Percentiles rank a stretch among this genome's conserved stretches.
Evolutionary conservation across 257 asterid species (phyloP).

Genomic region (Nemophila menziesii): DNA sequence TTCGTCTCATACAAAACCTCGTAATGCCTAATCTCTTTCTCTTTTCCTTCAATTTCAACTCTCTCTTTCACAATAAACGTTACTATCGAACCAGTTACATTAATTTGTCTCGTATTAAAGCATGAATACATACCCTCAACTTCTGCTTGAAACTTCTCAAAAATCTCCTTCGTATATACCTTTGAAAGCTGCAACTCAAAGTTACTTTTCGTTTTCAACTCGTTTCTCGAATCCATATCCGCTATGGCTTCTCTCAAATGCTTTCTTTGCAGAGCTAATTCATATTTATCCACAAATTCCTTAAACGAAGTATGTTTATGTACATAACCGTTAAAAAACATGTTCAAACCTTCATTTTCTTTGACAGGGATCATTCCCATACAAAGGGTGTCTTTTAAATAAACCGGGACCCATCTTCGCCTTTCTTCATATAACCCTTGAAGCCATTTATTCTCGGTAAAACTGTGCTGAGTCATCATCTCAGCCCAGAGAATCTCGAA

Average conservation of each 20-base stretch:
- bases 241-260: conserved; percentile 37
- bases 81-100: conserved; percentile 26
- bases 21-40: conserved; percentile 33
- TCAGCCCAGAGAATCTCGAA: conserved; percentile 38
- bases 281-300: conserved; percentile 50
- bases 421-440: conserved; percentile 40
- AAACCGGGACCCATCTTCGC: conserved; percentile 45
- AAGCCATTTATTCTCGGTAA: conserved; percentile 43
- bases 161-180: conserved; percentile 41
- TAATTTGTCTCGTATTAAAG: conserved; percentile 39
- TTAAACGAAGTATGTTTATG: conserved; percentile 47
- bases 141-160: conserved; percentile 36
- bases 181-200: conserved; percentile 51
- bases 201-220: conserved; percentile 39
- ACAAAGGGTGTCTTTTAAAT: conserved; percentile 37
- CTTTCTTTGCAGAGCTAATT: conserved; percentile 43
- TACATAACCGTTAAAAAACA: conserved; percentile 44
- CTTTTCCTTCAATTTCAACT: conserved; percentile 23
- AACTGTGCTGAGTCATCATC: conserved; percentile 35
- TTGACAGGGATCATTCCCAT: conserved; percentile 34
- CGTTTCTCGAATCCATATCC: conserved; percentile 41
- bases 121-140: conserved; percentile 48
- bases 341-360: conserved; percentile 21
- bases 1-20: conserved; percentile 46
- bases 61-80: conserved; percentile 40